Percentiles rank a stretch among this genome's conserved stretches.
Conservation (phyloP, 2,329 filamentous ascomycete genomes). For the Coniochaeta sp. region DNA sequence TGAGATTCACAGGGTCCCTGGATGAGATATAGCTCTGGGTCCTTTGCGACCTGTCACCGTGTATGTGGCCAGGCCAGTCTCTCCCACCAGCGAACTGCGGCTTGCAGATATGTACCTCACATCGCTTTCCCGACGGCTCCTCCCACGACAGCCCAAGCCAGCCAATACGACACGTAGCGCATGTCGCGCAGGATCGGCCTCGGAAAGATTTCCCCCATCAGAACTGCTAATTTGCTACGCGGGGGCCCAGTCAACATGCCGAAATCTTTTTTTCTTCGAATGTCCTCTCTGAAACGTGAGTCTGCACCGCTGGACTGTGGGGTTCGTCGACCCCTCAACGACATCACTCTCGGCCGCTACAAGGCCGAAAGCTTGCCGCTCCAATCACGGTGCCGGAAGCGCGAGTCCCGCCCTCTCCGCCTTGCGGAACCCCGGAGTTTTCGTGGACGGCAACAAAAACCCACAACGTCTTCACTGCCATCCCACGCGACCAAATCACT, state of each 20-base stretch:
- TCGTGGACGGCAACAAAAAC: background rate
- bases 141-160: background rate
- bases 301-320: background rate
- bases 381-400: background rate
- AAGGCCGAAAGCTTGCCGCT: background rate
- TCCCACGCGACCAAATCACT: constrained; percentile 1
- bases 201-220: background rate
- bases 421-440: background rate
- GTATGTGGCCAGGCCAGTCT: background rate
- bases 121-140: background rate
- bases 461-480: background rate
- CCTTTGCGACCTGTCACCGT: background rate
- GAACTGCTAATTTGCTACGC: background rate
- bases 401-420: background rate
- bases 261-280: background rate
- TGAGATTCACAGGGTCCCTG: background rate
- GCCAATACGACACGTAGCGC: background rate
- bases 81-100: no score
- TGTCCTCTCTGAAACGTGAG: background rate
- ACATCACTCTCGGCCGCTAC: background rate
- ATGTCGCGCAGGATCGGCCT: background rate
- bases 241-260: background rate
- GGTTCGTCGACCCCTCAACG: background rate
- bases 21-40: background rate
- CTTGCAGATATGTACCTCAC: background rate